These are phyloP conservation scores for Dianthus caryophyllus DNA, from an alignment of 148 eudicot genomes.

Conservation along the genomic window DNA sequence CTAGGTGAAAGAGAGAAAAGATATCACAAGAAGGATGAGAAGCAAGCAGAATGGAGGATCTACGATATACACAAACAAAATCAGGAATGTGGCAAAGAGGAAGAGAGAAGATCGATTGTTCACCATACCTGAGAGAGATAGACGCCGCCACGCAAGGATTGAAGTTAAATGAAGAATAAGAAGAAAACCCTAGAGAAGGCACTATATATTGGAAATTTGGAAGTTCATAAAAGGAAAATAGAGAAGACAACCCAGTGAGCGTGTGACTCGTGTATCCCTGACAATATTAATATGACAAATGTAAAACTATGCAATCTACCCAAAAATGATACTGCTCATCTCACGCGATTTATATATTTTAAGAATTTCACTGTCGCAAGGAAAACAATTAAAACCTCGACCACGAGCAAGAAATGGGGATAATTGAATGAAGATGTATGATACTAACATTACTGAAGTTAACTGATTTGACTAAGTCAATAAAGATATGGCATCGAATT, in stretches of 20 bases:
- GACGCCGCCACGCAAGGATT: background rate
- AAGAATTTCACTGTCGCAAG: background rate
- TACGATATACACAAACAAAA: background rate
- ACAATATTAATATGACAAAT: background rate
- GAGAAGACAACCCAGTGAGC: conserved; percentile 8
- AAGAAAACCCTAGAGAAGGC: conserved; percentile 1
- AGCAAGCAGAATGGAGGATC: background rate
- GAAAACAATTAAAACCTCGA: background rate
- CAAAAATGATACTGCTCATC: background rate
- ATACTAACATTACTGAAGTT: conserved; percentile 10
- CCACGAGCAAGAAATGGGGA: conserved; percentile 7
- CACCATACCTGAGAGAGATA: conserved; percentile 7
- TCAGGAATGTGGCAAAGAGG: background rate
- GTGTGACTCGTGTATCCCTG: background rate
- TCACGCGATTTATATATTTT: background rate
- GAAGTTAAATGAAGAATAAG: background rate
- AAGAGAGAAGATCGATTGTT: background rate
- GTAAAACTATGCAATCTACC: conserved; percentile 9
- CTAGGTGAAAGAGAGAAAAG: background rate
- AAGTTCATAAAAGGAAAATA: conserved; percentile 6
- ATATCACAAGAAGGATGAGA: conserved; percentile 10
- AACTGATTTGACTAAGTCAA: conserved; percentile 13
- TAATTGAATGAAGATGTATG: conserved; percentile 9
- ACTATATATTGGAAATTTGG: conserved; percentile 2
- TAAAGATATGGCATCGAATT: background rate